Percentiles rank a stretch among this genome's conserved stretches.
phyloP scores from a whole-genome alignment of 306 rosid genomes.

The Acacia crassicarpa region DNA sequence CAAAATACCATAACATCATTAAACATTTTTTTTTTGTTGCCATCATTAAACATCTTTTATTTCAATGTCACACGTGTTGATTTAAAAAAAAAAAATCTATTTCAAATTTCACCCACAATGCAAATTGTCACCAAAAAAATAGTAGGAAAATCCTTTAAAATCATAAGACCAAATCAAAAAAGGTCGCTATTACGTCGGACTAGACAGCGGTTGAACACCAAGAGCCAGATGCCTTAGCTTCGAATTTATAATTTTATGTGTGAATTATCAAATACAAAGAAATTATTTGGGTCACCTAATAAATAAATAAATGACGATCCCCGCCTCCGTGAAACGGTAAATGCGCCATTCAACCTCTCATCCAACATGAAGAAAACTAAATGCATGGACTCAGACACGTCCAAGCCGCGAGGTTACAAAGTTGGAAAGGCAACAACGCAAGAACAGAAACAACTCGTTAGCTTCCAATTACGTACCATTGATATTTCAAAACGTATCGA shows the following conservation, averaged over 20 bases:
- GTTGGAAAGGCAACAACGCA: background rate
- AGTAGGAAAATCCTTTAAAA: too few relatives aligned
- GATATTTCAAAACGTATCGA: background rate
- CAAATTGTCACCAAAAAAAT: too few relatives aligned
- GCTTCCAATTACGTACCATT: conserved; percentile 14
- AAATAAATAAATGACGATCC: background rate
- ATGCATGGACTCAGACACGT: background rate
- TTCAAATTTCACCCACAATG: too few relatives aligned
- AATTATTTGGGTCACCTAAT: background rate
- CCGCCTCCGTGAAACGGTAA: too few relatives aligned
- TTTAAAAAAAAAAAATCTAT: too few relatives aligned
- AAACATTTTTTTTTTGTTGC: too few relatives aligned
- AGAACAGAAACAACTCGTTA: background rate
- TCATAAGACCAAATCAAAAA: too few relatives aligned
- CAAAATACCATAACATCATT: too few relatives aligned
- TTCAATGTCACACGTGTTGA: too few relatives aligned
- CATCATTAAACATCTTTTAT: too few relatives aligned
- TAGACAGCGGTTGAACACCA: too few relatives aligned
- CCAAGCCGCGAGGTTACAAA: background rate
- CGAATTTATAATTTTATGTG: background rate
- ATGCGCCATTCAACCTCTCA: background rate
- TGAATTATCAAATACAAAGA: background rate
- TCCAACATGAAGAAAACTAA: background rate
- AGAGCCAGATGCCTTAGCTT: background rate
- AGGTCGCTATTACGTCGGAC: too few relatives aligned